These are phyloP conservation scores for Zymoseptoria crescenta DNA, from an alignment of 2,329 filamentous ascomycete genomes.

Conservation along the genomic window DNA sequence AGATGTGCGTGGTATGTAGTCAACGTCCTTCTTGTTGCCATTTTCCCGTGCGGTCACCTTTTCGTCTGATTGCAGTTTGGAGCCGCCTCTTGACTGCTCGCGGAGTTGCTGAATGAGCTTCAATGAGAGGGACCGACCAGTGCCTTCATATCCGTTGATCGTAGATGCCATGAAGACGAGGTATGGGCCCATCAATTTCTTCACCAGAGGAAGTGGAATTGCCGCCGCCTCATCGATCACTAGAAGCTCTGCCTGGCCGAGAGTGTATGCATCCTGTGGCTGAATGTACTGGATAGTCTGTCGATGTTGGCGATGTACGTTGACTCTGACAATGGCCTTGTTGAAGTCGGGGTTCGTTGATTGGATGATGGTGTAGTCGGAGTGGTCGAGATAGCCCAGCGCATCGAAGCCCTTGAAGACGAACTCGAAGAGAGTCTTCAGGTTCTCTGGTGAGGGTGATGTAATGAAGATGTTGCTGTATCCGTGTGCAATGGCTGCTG, in stretches of 20 bases:
- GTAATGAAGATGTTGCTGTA: constrained; percentile 99
- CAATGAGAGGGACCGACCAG: constrained; percentile 83
- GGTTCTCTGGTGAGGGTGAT: constrained; percentile 91
- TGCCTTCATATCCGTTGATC: constrained; percentile 98
- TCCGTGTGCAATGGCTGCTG: constrained; percentile 86
- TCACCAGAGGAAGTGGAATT: constrained; percentile 84
- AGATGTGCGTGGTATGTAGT: constrained; percentile 52
- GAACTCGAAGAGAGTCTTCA: constrained; percentile 98
- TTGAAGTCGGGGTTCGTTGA: constrained; percentile 98
- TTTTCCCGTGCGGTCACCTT: constrained; percentile 71
- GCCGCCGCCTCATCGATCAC: constrained; percentile 98
- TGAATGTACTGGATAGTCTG: constrained; percentile 99
- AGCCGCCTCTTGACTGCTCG: constrained; percentile 71
- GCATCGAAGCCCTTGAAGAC: constrained; percentile 98
- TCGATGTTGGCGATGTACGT: constrained; percentile 86
- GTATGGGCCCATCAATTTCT: constrained; percentile 93
- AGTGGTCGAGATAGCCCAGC: constrained; percentile 85
- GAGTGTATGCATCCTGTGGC: constrained; percentile 87
- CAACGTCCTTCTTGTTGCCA: constrained; percentile 61
- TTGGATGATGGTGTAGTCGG: constrained; percentile 96
- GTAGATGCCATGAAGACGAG: constrained; percentile 99
- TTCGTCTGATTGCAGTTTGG: constrained; percentile 48
- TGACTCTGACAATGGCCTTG: constrained; percentile 95
- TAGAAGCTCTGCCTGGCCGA: constrained; percentile 88
- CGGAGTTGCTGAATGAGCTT: constrained; percentile 96